Conservation (phyloP, 257 asterid genomes). For the Apocynum venetum region DNA sequence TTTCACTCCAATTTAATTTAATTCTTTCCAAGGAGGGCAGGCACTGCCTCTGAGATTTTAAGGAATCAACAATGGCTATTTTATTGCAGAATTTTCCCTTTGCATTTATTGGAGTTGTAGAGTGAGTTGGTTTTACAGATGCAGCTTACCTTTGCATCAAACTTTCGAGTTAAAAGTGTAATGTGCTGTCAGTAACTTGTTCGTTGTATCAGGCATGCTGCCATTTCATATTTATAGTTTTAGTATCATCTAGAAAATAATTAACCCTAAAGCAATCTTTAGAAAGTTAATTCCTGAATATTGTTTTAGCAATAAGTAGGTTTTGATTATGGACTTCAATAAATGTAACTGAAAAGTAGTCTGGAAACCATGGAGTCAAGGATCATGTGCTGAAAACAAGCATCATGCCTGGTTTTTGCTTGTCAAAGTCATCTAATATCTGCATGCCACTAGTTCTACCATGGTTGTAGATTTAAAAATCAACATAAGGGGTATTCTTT, state of each 20-base stretch:
- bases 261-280: not conserved
- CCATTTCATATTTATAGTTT: not conserved
- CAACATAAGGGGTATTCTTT: not conserved
- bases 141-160: not conserved
- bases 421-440: not conserved
- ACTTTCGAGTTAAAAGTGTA: not conserved
- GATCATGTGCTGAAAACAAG: not conserved
- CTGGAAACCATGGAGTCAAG: not conserved
- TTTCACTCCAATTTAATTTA: not conserved
- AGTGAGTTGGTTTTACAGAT: not conserved
- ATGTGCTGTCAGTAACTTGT: not conserved
- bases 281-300: not conserved
- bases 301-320: not conserved
- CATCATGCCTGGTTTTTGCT: not conserved
- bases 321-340: not conserved
- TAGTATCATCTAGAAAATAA: not conserved
- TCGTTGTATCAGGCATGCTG: not conserved
- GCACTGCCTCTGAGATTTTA: not conserved
- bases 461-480: not conserved
- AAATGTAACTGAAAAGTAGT: not conserved
- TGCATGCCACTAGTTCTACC: not conserved
- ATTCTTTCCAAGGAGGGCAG: not conserved
- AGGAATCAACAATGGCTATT: not conserved
- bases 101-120: not conserved
- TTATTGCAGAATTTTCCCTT: not conserved